A percentile compares a stretch with the other conserved stretches of the same genome.
These are phyloP conservation scores for Colletotrichum simmondsii DNA, from an alignment of 2,329 filamentous ascomycete species.

Conservation along the genomic window DNA sequence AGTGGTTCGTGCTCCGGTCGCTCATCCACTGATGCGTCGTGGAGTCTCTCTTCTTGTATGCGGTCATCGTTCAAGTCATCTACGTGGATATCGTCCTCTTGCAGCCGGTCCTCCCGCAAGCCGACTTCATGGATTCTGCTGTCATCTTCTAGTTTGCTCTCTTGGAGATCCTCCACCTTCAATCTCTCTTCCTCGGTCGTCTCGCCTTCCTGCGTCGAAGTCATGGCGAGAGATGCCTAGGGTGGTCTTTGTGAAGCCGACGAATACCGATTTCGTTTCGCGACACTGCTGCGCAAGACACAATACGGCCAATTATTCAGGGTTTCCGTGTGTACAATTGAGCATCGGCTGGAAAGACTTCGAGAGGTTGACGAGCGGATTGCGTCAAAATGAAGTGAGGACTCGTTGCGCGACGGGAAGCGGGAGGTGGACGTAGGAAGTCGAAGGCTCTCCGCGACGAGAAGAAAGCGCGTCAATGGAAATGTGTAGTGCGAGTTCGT, in stretches of 20 bases:
- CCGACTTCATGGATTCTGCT: neutral
- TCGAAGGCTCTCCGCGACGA: neutral
- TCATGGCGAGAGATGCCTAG: conserved; percentile 2
- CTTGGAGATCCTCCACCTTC: conserved; percentile 11
- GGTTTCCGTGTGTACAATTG: neutral
- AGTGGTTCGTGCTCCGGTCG: neutral
- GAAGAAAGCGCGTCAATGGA: neutral
- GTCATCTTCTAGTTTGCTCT: conserved; percentile 1
- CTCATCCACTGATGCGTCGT: neutral
- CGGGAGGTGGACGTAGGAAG: neutral
- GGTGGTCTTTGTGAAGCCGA: neutral
- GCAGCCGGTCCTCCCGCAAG: neutral
- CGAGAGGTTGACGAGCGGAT: neutral
- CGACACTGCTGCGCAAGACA: neutral
- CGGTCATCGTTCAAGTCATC: neutral
- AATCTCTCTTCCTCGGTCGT: conserved; percentile 23
- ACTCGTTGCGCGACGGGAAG: neutral
- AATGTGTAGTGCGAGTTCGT: conserved; percentile 7
- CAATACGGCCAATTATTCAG: neutral
- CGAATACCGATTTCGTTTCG: neutral
- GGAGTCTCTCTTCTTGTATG: neutral
- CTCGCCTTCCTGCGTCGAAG: conserved; percentile 22
- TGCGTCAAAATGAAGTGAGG: neutral
- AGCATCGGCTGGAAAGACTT: neutral
- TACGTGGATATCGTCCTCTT: neutral